A percentile compares a stretch with the other conserved stretches of the same genome.
phyloP scores from a whole-genome alignment of 164 flowering plant genomes.

The Akebia trifoliata region DNA sequence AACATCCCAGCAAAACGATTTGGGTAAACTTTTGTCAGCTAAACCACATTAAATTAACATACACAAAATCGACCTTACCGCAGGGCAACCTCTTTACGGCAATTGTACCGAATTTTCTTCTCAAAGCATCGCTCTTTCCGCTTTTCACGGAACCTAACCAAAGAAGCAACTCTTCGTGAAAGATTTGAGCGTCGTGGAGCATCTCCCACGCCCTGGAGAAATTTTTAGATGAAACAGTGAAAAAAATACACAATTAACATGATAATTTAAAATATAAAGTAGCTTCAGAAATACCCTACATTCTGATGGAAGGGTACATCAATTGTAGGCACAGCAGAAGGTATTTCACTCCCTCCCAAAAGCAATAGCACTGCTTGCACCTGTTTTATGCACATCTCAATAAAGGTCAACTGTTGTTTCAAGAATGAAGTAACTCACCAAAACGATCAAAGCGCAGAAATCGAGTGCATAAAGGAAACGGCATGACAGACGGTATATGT shows the following conservation, averaged over 20 bases:
- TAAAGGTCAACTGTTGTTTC: background rate
- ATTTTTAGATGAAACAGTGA: constrained; percentile 1
- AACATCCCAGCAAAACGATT: background rate
- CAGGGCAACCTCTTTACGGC: constrained; percentile 72
- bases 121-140: constrained; percentile 76
- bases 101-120: constrained; percentile 66
- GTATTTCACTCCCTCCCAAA: constrained; percentile 42
- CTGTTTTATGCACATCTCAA: constrained; percentile 19
- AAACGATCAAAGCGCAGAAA: too few relatives aligned
- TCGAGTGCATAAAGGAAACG: too few relatives aligned
- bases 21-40: background rate
- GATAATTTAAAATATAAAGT: background rate
- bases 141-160: constrained; percentile 68
- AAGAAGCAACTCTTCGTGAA: constrained; percentile 58
- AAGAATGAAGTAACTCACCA: background rate
- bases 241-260: background rate
- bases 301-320: constrained; percentile 33
- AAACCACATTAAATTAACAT: background rate
- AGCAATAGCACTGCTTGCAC: constrained; percentile 59
- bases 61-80: constrained; percentile 31
- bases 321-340: constrained; percentile 33
- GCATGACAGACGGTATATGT: too few relatives aligned
- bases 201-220: constrained; percentile 34
- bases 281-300: constrained; percentile 29
- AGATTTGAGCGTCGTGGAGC: constrained; percentile 38